Conservation (phyloP, 352 stramenopile species). For the Phytophthora sansomeana region DNA sequence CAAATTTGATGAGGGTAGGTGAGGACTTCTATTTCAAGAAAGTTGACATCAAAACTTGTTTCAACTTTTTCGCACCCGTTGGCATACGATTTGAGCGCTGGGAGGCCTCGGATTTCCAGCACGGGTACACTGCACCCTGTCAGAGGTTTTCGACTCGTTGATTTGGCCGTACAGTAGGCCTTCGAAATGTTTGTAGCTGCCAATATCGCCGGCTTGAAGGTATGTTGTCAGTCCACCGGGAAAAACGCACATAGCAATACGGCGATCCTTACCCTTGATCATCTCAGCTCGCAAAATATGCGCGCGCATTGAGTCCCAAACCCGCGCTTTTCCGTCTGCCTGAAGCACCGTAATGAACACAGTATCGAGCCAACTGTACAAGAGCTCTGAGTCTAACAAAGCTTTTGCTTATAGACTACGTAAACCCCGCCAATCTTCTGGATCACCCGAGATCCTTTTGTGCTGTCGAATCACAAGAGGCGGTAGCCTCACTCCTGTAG, state of each 20-base stretch:
- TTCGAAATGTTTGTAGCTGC: neutral
- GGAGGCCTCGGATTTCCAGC: too few relatives aligned
- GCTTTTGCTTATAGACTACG: neutral
- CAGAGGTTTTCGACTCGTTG: too few relatives aligned
- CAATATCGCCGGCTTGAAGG: neutral
- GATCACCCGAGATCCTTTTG: neutral
- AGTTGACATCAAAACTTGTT: too few relatives aligned
- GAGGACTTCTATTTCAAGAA: too few relatives aligned
- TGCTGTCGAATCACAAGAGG: conserved; percentile 2
- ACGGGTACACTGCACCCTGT: too few relatives aligned
- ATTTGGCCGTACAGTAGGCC: too few relatives aligned
- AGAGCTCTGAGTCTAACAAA: neutral
- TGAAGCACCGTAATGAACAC: neutral
- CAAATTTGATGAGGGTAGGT: too few relatives aligned
- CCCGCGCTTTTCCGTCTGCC: neutral
- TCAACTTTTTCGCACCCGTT: too few relatives aligned
- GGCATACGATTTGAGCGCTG: too few relatives aligned
- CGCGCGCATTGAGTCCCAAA: neutral
- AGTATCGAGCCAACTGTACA: neutral
- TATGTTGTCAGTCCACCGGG: neutral
- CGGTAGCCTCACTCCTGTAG: neutral
- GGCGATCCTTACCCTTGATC: neutral
- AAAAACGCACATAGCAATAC: neutral
- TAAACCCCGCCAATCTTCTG: neutral
- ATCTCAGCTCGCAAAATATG: neutral